These are phyloP conservation scores for Cladophialophora immunda DNA, from an alignment of 2,329 filamentous ascomycete species.

Conservation along the genomic window DNA sequence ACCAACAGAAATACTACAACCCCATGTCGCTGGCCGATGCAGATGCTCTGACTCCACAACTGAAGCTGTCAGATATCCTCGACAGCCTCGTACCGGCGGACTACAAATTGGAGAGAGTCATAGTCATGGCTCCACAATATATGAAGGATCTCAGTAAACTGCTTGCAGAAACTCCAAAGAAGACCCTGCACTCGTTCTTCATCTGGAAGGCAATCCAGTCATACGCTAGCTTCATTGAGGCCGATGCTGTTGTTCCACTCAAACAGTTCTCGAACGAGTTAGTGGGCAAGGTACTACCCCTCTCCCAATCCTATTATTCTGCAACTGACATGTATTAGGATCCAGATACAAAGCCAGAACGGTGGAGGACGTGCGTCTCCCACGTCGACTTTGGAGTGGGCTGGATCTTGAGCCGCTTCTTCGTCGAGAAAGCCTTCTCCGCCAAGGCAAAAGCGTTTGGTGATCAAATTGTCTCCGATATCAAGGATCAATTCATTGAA, in stretches of 20 bases:
- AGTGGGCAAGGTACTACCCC: constrained; percentile 57
- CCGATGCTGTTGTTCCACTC: constrained; percentile 67
- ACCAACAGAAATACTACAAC: constrained; percentile 66
- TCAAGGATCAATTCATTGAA: constrained; percentile 71
- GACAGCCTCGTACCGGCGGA: constrained; percentile 60
- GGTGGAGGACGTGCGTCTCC: constrained; percentile 71
- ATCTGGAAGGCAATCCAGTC: constrained; percentile 69
- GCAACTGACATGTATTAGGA: constrained; percentile 47
- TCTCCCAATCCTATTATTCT: background rate
- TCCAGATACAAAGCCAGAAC: constrained; percentile 68
- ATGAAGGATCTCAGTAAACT: constrained; percentile 66
- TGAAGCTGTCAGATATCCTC: constrained; percentile 64
- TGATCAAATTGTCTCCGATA: constrained; percentile 74
- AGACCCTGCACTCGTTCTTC: constrained; percentile 69
- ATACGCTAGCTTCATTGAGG: constrained; percentile 64
- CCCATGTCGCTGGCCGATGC: constrained; percentile 67
- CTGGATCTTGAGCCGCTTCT: constrained; percentile 77
- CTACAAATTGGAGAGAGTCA: constrained; percentile 62
- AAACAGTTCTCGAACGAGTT: constrained; percentile 68
- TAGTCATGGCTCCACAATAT: constrained; percentile 68
- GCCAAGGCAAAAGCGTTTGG: constrained; percentile 71
- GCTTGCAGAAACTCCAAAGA: constrained; percentile 61
- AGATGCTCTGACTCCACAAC: constrained; percentile 63
- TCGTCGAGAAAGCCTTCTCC: constrained; percentile 71
- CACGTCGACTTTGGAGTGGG: constrained; percentile 67